Base-by-base conservation (phyloP, 176 grass and related monocot species). In the Carex littledalei region DNA sequence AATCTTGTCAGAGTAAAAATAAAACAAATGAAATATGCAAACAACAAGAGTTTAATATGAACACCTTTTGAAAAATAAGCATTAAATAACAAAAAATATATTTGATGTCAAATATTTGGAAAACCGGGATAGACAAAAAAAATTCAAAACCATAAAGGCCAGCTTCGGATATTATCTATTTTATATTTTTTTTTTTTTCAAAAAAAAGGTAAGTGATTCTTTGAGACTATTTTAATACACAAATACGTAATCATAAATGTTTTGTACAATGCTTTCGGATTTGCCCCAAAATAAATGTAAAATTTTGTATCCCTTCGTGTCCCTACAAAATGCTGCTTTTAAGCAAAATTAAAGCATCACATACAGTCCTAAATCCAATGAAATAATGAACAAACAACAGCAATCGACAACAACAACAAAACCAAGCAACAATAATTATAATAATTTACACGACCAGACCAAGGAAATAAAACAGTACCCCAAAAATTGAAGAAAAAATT, bases 361-460 rank as follows among this genome's bases (percentile, higher is more conserved):
- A n/a, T n/a, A n/a, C n/a, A n/a, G n/a, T n/a, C 24, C 74, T 32
- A 55, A 78, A 78, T 32, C 49, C 74, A 78, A 78, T 78, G 6
- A 78, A 75, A 75, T 24, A 75, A 78, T 57, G 35, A 72, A 78
- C 16, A 78, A 78, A 78, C 74, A 78, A 78, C 20, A 8, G 41
- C 34, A 82, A 63, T 70, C 1, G n/a, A 53, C 37, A 16, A 12
- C 57, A 43, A n/a, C n/a, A 83, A 82, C 60, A 85, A 72, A 75
- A 39, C 52, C 74, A 57, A 78, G 52, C 16, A 26, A 81, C 71
- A 81, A 86, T 66, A 70, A 86, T 82, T 70, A 24, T 50, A 32
- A 76, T 53, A 77, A 77, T 89, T 82, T 89, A 86, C 88, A 89
- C 22, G 50, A 82, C 9, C 76, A 57, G 41, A 34, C 61, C 54